phyloP scores from a whole-genome alignment of 345 rosid species.

The Litchi chinensis region DNA sequence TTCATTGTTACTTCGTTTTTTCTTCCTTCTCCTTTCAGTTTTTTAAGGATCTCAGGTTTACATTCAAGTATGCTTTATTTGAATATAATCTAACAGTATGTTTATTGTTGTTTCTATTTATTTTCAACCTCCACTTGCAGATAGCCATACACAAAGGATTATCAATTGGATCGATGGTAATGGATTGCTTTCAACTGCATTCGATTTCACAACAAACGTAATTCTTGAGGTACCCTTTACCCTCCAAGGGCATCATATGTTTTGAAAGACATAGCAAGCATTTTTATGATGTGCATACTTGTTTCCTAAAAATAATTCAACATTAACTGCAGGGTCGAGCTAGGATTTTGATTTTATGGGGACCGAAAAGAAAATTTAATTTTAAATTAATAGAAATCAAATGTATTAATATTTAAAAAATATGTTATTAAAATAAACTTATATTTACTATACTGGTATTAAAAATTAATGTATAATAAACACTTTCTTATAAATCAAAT shows the following conservation, averaged over 20 bases:
- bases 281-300: background rate
- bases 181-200: constrained; percentile 77
- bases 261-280: background rate
- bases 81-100: background rate
- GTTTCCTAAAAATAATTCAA: background rate
- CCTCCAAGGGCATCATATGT: background rate
- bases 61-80: background rate
- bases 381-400: no score
- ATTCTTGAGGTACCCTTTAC: constrained; percentile 60
- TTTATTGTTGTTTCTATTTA: background rate
- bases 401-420: no score
- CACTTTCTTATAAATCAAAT: no score
- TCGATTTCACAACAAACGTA: constrained; percentile 93
- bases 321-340: background rate
- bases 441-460: no score
- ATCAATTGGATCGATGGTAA: constrained; percentile 81
- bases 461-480: no score
- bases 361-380: no score
- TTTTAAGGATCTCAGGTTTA: background rate
- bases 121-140: constrained; percentile 37
- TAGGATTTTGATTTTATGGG: no score
- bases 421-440: no score
- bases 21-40: background rate
- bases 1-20: background rate
- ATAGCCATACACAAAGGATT: constrained; percentile 81